Evolutionary conservation across 306 rosid genomes (phyloP).

Genomic region (Styphnolobium japonicum): DNA sequence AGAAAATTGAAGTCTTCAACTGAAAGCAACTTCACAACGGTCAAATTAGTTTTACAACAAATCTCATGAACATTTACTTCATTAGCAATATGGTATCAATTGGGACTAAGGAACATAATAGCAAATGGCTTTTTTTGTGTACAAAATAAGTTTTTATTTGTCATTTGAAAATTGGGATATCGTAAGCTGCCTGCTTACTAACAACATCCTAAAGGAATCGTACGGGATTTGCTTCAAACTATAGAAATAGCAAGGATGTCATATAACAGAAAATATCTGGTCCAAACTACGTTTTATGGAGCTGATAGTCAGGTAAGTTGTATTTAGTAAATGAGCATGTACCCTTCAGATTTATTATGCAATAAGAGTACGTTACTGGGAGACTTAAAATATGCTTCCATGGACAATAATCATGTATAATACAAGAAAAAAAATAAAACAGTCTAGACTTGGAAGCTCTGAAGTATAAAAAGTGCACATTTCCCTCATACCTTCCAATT

Average conservation of each 20-base stretch:
- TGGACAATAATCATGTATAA: neutral
- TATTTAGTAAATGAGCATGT: neutral
- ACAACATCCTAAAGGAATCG: neutral
- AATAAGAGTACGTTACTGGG: neutral
- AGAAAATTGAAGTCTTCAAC: neutral
- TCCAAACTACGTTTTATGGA: neutral
- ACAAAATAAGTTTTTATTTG: neutral
- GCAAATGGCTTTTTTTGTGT: neutral
- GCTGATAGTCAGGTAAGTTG: neutral
- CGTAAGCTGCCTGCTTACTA: neutral
- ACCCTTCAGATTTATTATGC: constrained; percentile 3
- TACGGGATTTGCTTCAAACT: neutral
- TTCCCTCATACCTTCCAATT: constrained; percentile 4
- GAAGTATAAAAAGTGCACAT: neutral
- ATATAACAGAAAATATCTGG: neutral
- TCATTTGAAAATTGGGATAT: constrained; percentile 8
- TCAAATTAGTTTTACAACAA: constrained; percentile 23
- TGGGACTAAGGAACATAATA: neutral
- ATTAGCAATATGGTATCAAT: neutral
- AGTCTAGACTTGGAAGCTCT: constrained; percentile 1
- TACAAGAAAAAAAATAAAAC: constrained; percentile 11
- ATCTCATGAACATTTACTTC: constrained; percentile 12
- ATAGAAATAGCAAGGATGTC: neutral
- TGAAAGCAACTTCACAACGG: constrained; percentile 14
- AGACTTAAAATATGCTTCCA: neutral